A percentile compares a stretch with the other conserved stretches of the same genome.
These are phyloP conservation scores for Arxiozyma telluris DNA, from an alignment of 1,139 yeast genomes.

Conservation along the genomic window DNA sequence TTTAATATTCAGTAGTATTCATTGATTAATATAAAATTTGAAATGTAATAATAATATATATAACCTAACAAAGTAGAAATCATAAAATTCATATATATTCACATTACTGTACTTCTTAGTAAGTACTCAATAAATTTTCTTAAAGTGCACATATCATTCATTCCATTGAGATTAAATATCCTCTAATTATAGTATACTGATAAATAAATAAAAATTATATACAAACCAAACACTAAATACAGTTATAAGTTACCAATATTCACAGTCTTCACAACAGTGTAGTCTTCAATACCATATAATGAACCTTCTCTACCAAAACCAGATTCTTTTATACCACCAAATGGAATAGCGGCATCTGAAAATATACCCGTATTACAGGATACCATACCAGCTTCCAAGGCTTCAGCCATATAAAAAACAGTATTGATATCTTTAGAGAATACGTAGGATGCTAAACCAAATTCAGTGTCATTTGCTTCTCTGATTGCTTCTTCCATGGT, in stretches of 20 bases:
- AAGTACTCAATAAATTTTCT: background rate
- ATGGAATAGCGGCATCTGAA: conserved; percentile 65
- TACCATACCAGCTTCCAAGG: conserved; percentile 72
- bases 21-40: background rate
- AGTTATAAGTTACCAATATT: conserved; percentile 35
- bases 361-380: conserved; percentile 68
- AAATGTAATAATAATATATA: background rate
- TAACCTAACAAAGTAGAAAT: background rate
- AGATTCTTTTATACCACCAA: conserved; percentile 73
- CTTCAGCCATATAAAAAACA: conserved; percentile 59
- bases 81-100: background rate
- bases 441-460: conserved; percentile 75
- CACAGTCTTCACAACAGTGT: conserved; percentile 55
- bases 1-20: background rate
- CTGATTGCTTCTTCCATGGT: conserved; percentile 60
- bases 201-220: background rate
- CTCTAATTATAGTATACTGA: background rate
- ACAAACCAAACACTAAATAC: background rate
- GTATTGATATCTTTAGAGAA: conserved; percentile 58
- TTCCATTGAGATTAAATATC: background rate
- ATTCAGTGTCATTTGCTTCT: conserved; percentile 59
- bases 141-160: background rate
- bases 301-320: conserved; percentile 84
- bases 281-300: conserved; percentile 66
- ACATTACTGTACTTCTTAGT: background rate